A percentile compares a stretch with the other conserved stretches of the same genome.
Conservation (phyloP, 129 eudicot species). For the Silybum marianum region DNA sequence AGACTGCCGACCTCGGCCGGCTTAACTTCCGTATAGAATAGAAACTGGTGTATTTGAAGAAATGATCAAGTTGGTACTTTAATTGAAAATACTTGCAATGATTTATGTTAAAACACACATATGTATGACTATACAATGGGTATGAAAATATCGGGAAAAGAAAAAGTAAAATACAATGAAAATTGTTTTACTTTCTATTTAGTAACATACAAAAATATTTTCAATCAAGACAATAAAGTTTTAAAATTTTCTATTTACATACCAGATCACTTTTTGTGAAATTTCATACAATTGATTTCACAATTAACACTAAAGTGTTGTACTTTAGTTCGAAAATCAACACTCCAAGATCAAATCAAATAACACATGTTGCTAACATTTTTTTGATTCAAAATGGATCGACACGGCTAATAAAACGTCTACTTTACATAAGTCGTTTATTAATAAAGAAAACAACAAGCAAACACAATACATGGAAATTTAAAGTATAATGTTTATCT, state of each 20-base stretch:
- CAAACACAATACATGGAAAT: neutral
- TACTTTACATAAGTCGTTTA: neutral
- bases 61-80: constrained; percentile 2
- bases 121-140: neutral
- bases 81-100: neutral
- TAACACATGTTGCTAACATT: neutral
- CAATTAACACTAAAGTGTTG: neutral
- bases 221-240: neutral
- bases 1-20: constrained; percentile 71
- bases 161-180: too few species aligned
- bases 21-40: constrained; percentile 31
- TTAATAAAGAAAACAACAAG: too few species aligned
- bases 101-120: neutral
- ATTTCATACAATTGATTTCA: neutral
- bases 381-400: neutral
- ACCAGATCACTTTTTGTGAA: neutral
- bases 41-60: neutral
- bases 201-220: too few species aligned
- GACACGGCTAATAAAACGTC: neutral
- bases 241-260: too few species aligned
- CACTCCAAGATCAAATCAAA: neutral
- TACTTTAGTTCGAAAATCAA: neutral
- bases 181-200: too few species aligned
- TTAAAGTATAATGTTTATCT: too few species aligned
- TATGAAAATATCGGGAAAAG: too few species aligned